These are phyloP conservation scores for Vitis cinerea DNA, from an alignment of 164 flowering plant genomes.

Conservation along the genomic window DNA sequence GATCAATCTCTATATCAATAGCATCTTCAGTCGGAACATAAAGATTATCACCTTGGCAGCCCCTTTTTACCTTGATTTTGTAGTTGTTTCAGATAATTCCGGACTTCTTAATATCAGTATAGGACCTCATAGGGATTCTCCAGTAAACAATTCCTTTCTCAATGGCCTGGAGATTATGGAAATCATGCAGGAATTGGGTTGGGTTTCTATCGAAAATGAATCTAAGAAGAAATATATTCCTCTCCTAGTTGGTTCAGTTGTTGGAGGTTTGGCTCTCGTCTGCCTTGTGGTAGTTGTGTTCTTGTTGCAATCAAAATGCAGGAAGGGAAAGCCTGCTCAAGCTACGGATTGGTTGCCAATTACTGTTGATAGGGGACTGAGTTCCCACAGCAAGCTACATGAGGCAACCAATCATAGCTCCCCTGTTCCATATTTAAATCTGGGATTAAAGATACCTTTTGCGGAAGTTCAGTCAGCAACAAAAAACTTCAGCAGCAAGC, in stretches of 20 bases:
- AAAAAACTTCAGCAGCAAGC: slow-evolving; percentile 11
- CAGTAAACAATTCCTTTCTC: neutral
- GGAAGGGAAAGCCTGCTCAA: slow-evolving; percentile 12
- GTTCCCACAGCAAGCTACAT: neutral
- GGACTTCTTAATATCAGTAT: slow-evolving; percentile 7
- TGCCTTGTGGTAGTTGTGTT: slow-evolving; percentile 5
- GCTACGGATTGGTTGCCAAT: slow-evolving; percentile 13
- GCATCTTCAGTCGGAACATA: neutral
- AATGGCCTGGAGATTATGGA: slow-evolving; percentile 19
- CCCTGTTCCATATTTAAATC: slow-evolving; percentile 8
- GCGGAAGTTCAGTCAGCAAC: slow-evolving; percentile 19
- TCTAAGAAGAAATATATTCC: neutral
- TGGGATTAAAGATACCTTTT: slow-evolving; percentile 17
- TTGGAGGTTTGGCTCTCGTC: slow-evolving; percentile 13
- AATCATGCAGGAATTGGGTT: neutral
- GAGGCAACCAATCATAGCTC: slow-evolving; percentile 8
- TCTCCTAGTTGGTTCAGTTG: slow-evolving; percentile 14
- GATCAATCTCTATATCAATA: slow-evolving; percentile 2
- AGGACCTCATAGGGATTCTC: neutral
- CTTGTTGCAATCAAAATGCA: neutral
- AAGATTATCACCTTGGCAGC: neutral
- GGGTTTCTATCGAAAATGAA: neutral
- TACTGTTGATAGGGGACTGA: slow-evolving; percentile 2
- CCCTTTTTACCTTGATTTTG: slow-evolving; percentile 13
- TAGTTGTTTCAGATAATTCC: slow-evolving; percentile 8